Base-by-base conservation (phyloP, 371 early-diverging fungal species). In the Rhizopus sp. region DNA sequence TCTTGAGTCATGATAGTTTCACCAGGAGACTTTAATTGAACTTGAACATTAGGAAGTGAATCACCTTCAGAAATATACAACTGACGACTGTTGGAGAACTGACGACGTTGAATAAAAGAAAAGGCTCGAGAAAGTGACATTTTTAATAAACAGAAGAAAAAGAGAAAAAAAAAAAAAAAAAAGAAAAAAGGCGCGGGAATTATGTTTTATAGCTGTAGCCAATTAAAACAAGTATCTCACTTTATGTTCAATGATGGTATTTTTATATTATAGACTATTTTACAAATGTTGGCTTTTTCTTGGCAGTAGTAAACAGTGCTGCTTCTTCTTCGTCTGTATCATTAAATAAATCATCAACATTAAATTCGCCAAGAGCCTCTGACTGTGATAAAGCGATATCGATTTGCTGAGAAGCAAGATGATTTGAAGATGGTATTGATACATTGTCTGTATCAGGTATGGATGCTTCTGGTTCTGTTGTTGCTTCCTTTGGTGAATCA, bases 21-120 rank as follows among this genome's bases (percentile, higher is more conserved):
- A 9, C 68, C 69, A 39, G 84, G 82, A 35, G 70, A 73, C 12
- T 69, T 69, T 46, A 71, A 59, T 33, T 77, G 75, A 40, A 82
- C 69, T 30, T 68, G 55, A 13, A 77, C 60, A 29, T 68, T 59
- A 13, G 84, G 78, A 37, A 73, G 51, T 29, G 13, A 16, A 17
- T 70, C 72, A 34, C 78, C 74, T 52, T 65, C 69, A 47, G 68
- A 61, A 50, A 76, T 70, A 40, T 37, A 50, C 12, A 45, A 44
- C 17, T 57, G 55, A n/a, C 49, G 31, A 10, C 69, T 58, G 23
- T 54, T 44, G 17, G 55, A 53, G 48, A 72, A 72, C 10, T 50
- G 15, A 15, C 68, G 63, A 29, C 68, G 63, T 44, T 58, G 62
- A 45, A 67, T 40, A 35, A 47, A 42, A 45, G 33, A 29, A 30